Percentiles rank a stretch among this genome's conserved stretches.
phyloP scores from a whole-genome alignment of 176 grass and related monocot species.

The Raddia distichophylla region DNA sequence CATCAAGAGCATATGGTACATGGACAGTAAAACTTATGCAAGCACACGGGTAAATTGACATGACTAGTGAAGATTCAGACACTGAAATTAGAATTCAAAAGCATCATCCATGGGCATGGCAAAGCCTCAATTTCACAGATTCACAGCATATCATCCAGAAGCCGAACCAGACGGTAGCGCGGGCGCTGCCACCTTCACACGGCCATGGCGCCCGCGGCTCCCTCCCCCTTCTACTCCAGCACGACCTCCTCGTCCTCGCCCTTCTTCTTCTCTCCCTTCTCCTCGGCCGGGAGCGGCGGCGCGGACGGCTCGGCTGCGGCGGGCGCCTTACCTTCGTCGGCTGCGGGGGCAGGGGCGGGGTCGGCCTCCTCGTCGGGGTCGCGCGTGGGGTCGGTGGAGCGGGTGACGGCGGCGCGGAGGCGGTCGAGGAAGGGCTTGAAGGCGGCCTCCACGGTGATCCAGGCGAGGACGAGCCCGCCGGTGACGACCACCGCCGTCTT shows the following conservation, averaged over 20 bases:
- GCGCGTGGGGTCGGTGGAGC: constrained; percentile 55
- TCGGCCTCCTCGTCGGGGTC: constrained; percentile 49
- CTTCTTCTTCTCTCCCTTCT: constrained; percentile 35
- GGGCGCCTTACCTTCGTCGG: constrained; percentile 2
- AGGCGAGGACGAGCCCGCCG: constrained; percentile 72
- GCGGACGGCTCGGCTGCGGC: constrained; percentile 36
- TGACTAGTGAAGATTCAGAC: constrained; percentile 6
- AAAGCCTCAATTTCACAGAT: constrained; percentile 36
- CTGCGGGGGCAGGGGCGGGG: background rate
- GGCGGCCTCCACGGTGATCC: constrained; percentile 83
- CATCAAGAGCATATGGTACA: constrained; percentile 25
- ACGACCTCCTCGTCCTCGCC: constrained; percentile 17
- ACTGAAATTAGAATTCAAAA: constrained; percentile 33
- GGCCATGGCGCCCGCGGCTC: constrained; percentile 18
- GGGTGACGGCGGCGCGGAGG: constrained; percentile 65
- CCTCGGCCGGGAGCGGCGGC: constrained; percentile 27
- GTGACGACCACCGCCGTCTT: constrained; percentile 81
- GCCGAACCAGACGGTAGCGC: background rate
- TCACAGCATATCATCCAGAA: constrained; percentile 44
- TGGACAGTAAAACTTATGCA: background rate
- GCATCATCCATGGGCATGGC: constrained; percentile 51
- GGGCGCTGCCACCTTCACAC: constrained; percentile 38
- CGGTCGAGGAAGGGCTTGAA: constrained; percentile 83
- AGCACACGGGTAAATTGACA: background rate
- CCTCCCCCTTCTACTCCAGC: constrained; percentile 42